phyloP scores from a whole-genome alignment of 202 grass and related monocot species.

The Alloteropsis angusta region DNA sequence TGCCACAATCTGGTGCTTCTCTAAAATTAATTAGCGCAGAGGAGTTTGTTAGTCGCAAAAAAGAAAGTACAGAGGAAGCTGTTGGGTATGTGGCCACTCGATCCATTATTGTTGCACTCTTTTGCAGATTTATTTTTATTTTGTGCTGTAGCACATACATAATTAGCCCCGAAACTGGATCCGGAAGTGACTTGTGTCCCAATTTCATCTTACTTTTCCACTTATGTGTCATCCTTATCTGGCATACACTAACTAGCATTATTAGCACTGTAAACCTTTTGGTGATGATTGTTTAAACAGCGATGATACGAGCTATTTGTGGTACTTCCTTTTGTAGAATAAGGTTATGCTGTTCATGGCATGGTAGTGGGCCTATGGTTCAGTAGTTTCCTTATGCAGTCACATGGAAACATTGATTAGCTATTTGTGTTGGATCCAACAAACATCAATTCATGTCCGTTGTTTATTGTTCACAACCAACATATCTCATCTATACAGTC shows the following conservation, averaged over 20 bases:
- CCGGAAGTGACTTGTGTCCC: not conserved
- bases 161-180: constrained; percentile 4
- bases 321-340: constrained; percentile 8
- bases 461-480: constrained; percentile 29
- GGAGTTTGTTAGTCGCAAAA: not conserved
- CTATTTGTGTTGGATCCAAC: constrained; percentile 17
- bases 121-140: not conserved
- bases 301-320: not conserved
- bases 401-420: constrained; percentile 47
- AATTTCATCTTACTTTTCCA: not conserved
- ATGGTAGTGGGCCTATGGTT: constrained; percentile 14
- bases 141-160: not conserved
- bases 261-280: constrained; percentile 19
- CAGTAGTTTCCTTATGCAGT: constrained; percentile 15
- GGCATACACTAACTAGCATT: constrained; percentile 13
- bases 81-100: constrained; percentile 5
- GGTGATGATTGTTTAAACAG: not conserved
- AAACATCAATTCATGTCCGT: constrained; percentile 5
- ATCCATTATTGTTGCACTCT: not conserved
- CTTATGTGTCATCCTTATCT: not conserved
- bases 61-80: constrained; percentile 1
- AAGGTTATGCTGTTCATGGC: constrained; percentile 4
- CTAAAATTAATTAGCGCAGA: constrained; percentile 9
- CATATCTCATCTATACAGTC: constrained; percentile 10
- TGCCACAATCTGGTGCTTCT: not conserved